Conservation (phyloP, 106 monocot genomes). For the Dendrobium officinale region DNA sequence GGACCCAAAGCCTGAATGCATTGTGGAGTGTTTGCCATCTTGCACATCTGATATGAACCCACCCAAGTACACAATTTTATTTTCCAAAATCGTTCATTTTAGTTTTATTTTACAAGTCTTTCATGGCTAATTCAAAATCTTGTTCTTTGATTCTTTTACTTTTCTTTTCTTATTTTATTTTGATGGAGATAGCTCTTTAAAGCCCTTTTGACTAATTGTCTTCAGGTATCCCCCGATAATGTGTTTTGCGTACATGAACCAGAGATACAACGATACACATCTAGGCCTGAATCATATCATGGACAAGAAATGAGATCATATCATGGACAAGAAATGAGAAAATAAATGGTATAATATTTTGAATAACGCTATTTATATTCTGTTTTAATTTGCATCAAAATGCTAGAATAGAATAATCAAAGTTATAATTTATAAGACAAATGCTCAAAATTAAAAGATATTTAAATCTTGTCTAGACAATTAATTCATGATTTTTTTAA, state of each 20-base stretch:
- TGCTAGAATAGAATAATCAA: too few species aligned
- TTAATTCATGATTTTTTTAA: too few species aligned
- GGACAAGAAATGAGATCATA: constrained; percentile 16
- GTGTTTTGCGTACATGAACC: constrained; percentile 49
- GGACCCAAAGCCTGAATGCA: constrained; percentile 93
- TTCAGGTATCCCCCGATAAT: constrained; percentile 78
- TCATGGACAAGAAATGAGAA: background rate
- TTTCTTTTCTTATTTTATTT: background rate
- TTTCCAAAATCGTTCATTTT: too few species aligned
- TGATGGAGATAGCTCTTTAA: background rate
- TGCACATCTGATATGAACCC: constrained; percentile 81
- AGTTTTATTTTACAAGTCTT: too few species aligned
- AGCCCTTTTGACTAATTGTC: background rate
- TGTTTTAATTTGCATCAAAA: too few species aligned
- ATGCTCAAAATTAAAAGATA: too few species aligned
- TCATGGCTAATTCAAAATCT: too few species aligned
- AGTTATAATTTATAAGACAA: too few species aligned
- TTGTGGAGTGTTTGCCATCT: constrained; percentile 83
- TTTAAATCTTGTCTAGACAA: too few species aligned
- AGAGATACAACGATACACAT: constrained; percentile 80
- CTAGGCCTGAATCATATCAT: constrained; percentile 33
- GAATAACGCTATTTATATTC: too few species aligned
- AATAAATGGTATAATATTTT: too few species aligned
- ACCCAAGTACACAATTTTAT: constrained; percentile 45
- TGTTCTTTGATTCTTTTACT: too few species aligned